A percentile compares a stretch with the other conserved stretches of the same genome.
Conservation (phyloP, 1,284 basidiomycete species). For the Ceratobasidium sp. region DNA sequence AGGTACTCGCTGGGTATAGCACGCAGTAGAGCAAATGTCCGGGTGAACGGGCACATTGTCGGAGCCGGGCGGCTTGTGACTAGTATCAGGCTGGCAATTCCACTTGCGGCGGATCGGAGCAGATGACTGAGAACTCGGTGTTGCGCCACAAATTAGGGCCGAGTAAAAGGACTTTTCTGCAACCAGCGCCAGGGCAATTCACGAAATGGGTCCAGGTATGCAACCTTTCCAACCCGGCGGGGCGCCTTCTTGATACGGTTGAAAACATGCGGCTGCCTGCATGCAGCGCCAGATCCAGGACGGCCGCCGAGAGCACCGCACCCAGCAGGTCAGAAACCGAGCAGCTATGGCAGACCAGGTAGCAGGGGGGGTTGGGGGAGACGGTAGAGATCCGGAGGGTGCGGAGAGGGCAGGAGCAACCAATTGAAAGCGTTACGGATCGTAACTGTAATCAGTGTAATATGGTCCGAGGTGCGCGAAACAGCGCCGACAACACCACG, state of each 20-base stretch:
- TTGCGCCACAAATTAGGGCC: background rate
- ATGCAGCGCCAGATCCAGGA: background rate
- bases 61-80: no score
- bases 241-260: no score
- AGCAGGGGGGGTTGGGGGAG: background rate
- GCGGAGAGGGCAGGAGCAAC: slow-evolving; percentile 25
- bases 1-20: background rate
- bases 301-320: background rate
- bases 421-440: slow-evolving; percentile 25
- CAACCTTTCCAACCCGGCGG: no score
- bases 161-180: background rate
- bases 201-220: no score
- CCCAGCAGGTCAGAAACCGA: background rate
- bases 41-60: background rate
- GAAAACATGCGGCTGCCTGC: background rate
- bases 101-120: no score
- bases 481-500: slow-evolving; percentile 22
- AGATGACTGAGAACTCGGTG: background rate
- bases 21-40: background rate
- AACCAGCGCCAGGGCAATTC: no score
- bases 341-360: background rate
- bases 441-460: slow-evolving; percentile 37
- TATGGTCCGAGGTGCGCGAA: slow-evolving; percentile 30
- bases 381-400: slow-evolving; percentile 21
- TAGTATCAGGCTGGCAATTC: no score